Percentiles rank a stretch among this genome's conserved stretches.
These are phyloP conservation scores for Plasmodium relictum DNA, from an alignment of 169 alveolate species.

Conservation along the genomic window DNA sequence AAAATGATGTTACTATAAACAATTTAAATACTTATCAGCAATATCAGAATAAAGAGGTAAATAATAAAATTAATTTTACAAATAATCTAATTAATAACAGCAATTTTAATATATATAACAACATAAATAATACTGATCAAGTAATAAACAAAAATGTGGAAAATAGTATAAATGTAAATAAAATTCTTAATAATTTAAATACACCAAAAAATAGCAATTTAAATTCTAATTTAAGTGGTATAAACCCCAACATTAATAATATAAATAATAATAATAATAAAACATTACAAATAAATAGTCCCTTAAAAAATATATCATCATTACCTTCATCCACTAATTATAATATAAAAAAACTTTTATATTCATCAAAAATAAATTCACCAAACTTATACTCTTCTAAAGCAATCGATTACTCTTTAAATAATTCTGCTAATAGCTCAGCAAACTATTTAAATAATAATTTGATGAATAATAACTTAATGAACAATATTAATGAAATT, in stretches of 20 bases:
- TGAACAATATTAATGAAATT: conserved; percentile 11
- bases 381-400: background rate
- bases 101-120: conserved; percentile 8
- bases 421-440: background rate
- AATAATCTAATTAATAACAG: background rate
- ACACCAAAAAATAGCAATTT: background rate
- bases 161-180: conserved; percentile 10
- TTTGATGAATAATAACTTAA: background rate
- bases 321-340: conserved; percentile 9
- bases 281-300: background rate
- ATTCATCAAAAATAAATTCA: background rate
- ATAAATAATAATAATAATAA: conserved; percentile 16
- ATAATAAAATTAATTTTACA: background rate
- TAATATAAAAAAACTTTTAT: conserved; percentile 9
- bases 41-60: conserved; percentile 28
- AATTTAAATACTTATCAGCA: conserved; percentile 27
- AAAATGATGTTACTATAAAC: conserved; percentile 21
- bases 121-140: conserved; percentile 1
- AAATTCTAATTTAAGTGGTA: background rate
- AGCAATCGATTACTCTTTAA: background rate
- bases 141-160: conserved; percentile 7
- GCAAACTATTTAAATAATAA: background rate
- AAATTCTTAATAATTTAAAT: conserved; percentile 15
- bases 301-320: conserved; percentile 2
- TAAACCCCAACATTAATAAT: conserved; percentile 14